A percentile compares a stretch with the other conserved stretches of the same genome.
Conservation (phyloP, 2,329 filamentous ascomycete genomes). For the Botryotinia globosa region DNA sequence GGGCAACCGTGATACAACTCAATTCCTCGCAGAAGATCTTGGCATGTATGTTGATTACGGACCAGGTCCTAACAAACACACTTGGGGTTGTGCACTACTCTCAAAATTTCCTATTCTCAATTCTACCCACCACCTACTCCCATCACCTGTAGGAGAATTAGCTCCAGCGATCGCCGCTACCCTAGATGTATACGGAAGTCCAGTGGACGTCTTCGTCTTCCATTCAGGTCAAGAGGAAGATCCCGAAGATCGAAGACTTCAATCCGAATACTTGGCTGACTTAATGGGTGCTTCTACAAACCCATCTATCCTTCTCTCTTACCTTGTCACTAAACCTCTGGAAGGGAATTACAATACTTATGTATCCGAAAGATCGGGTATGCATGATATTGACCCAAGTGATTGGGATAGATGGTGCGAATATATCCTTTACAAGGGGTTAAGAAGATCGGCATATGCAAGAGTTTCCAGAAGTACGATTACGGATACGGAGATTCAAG, state of each 20-base stretch:
- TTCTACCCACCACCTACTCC: constrained; percentile 91
- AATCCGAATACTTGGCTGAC: constrained; percentile 79
- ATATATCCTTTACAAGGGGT: constrained; percentile 91
- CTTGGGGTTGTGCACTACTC: constrained; percentile 88
- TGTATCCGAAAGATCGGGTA: constrained; percentile 79
- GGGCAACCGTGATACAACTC: constrained; percentile 95
- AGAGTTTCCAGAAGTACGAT: constrained; percentile 85
- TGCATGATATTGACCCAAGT: constrained; percentile 88
- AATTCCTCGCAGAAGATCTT: constrained; percentile 90
- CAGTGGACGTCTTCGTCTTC: constrained; percentile 95
- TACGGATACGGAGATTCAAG: constrained; percentile 95
- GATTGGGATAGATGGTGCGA: constrained; percentile 99
- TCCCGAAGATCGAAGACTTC: constrained; percentile 81
- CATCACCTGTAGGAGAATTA: constrained; percentile 89
- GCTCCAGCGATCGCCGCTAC: constrained; percentile 97
- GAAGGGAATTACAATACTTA: constrained; percentile 97
- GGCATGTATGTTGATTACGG: constrained; percentile 99
- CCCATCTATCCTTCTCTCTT: constrained; percentile 82
- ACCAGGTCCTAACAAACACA: constrained; percentile 97
- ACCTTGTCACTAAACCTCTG: constrained; percentile 85
- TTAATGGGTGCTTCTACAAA: constrained; percentile 81
- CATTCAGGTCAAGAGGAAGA: constrained; percentile 98
- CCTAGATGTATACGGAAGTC: constrained; percentile 83
- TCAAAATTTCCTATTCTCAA: constrained; percentile 98
- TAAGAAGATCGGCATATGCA: constrained; percentile 85